These are phyloP conservation scores for Xylaria castorea DNA, from an alignment of 495 filamentous ascomycete species.

Conservation along the genomic window DNA sequence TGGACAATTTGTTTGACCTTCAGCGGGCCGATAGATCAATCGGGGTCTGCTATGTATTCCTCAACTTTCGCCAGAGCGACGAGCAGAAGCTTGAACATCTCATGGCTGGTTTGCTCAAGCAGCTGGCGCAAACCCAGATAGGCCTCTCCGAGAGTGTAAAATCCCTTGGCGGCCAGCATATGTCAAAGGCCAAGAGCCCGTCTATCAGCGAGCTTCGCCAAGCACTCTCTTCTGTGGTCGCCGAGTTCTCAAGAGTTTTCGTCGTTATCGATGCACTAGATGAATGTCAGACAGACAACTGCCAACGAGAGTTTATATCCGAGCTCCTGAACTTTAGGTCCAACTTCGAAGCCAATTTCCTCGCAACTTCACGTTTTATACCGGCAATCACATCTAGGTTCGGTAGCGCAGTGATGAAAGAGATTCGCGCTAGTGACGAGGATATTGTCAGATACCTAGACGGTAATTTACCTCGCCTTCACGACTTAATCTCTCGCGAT, in stretches of 20 bases:
- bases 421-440: slow-evolving; percentile 1
- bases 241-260: neutral
- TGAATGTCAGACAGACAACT: slow-evolving; percentile 1
- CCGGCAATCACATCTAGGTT: neutral
- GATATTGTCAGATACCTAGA: slow-evolving; percentile 2
- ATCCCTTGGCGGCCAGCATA: neutral
- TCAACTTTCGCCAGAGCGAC: neutral
- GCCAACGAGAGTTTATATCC: neutral
- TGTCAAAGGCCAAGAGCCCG: neutral
- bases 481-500: neutral
- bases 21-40: neutral
- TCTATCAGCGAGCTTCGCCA: neutral
- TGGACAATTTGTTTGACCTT: neutral
- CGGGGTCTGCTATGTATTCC: neutral
- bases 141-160: neutral
- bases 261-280: slow-evolving; percentile 12
- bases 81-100: neutral
- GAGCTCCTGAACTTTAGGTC: neutral
- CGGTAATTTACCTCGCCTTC: neutral
- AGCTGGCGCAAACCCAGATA: neutral
- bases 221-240: neutral
- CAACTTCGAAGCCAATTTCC: neutral
- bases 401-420: neutral
- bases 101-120: neutral
- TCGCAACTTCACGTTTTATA: neutral